These are phyloP conservation scores for Dissophora ornata DNA, from an alignment of 192 early-diverging fungal species.

Conservation along the genomic window DNA sequence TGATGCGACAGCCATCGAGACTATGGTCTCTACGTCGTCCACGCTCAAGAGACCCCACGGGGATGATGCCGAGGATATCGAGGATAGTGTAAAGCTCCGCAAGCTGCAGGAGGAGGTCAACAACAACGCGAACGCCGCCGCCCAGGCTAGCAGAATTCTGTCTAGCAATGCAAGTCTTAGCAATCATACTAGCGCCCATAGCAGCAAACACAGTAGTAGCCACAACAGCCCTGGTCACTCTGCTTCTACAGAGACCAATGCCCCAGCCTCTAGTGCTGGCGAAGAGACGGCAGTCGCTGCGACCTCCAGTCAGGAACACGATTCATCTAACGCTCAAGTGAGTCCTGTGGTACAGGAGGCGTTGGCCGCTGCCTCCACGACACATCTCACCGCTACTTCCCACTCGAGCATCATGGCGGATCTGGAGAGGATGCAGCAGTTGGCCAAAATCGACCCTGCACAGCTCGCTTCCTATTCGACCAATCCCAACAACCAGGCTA, in stretches of 20 bases:
- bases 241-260: conserved; percentile 17
- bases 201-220: conserved; percentile 7
- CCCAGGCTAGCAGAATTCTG: conserved; percentile 35
- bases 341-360: conserved; percentile 5
- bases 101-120: conserved; percentile 51
- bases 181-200: conserved; percentile 6
- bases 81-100: conserved; percentile 49
- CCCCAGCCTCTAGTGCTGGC: too few relatives aligned
- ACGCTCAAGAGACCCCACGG: conserved; percentile 31
- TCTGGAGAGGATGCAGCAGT: conserved; percentile 40
- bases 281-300: background rate
- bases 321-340: background rate
- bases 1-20: conserved; percentile 26
- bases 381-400: conserved; percentile 25
- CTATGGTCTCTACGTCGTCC: conserved; percentile 11
- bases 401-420: conserved; percentile 52
- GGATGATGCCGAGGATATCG: conserved; percentile 37
- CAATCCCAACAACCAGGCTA: conserved; percentile 52
- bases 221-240: conserved; percentile 25
- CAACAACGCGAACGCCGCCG: conserved; percentile 48
- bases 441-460: conserved; percentile 46
- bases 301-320: background rate
- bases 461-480: conserved; percentile 51
- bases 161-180: conserved; percentile 16
- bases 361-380: conserved; percentile 21